Base-by-base conservation (phyloP, 1,284 basidiomycete species). In the Ceratobasidium sp. region DNA sequence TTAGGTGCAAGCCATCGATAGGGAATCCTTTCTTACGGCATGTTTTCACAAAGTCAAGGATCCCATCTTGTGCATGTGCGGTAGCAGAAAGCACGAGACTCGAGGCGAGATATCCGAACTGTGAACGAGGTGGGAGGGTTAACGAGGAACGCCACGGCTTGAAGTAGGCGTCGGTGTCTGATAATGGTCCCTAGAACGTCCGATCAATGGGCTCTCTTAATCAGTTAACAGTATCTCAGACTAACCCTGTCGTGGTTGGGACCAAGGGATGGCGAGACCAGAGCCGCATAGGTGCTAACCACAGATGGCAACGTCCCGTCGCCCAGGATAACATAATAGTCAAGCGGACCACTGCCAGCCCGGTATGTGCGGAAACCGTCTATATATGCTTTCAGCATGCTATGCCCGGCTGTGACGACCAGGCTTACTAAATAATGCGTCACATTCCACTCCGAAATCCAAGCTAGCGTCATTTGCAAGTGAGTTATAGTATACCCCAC, bases 291-390 rank as follows among this genome's bases (percentile, higher is more conserved):
- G 25, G 50, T 67, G 42, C 62, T 67, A 30, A 67, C 29, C 11
- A 67, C 30, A 5, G 62, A 67, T 1, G 62, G 42, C 29, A 67
- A 25, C 29, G 62, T 67, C n/a, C 62, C 62, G 25, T 67, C 62
- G 16, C 62, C 62, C 13, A 67, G 27, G 19, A 67, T 67, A 8
- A 67, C 53, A 67, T 67, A 67, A 25, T 67, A 67, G 30, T 67
- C 62, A 7, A 67, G 52, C 13, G 62, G 62, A 21, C 62, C 62
- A 47, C 62, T 56, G 21, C 62, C 62, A 46, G 62, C 62, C 29
- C 62, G 62, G 21, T 67, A 67, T 9, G 62, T 67, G n/a, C 62
- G 62, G 42, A 67, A 67, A 14, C 62, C 62, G 29, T 67, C 62
- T 67, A 14, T 56, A 52, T 27, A 49, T 8, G 53, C 13, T 25